Percentiles rank a stretch among this genome's conserved stretches.
Evolutionary conservation across 1,284 basidiomycete species (phyloP).

Genomic region (Moniliella sp.): DNA sequence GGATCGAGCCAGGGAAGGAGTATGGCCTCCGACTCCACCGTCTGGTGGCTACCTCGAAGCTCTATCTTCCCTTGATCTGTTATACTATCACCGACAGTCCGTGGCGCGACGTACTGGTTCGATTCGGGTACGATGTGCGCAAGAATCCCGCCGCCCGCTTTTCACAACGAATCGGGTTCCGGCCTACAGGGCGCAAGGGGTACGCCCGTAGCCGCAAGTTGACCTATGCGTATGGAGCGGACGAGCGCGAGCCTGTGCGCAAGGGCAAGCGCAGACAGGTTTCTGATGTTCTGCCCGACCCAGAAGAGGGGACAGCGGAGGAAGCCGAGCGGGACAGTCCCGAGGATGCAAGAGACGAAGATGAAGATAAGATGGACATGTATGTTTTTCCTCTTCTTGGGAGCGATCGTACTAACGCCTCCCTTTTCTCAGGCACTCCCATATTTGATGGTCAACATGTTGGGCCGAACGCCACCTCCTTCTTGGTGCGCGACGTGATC

Average conservation of each 20-base stretch:
- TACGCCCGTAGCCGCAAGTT: background rate
- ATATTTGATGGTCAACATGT: constrained; percentile 66
- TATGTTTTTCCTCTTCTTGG: background rate
- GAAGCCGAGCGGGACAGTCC: background rate
- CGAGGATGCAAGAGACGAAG: background rate
- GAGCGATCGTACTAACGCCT: background rate
- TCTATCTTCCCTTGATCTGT: background rate
- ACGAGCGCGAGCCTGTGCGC: background rate
- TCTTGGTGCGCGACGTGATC: constrained; percentile 71
- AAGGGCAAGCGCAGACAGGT: constrained; percentile 1
- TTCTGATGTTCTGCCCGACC: background rate
- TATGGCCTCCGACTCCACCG: too few species aligned
- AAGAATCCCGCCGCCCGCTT: constrained; percentile 49
- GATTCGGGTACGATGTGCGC: constrained; percentile 72
- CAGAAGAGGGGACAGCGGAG: background rate
- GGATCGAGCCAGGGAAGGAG: too few species aligned
- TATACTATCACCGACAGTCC: background rate
- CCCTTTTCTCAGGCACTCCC: constrained; percentile 38
- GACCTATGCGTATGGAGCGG: background rate
- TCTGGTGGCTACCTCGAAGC: background rate
- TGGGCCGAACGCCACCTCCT: constrained; percentile 62
- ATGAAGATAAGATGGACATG: constrained; percentile 1
- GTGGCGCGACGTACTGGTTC: constrained; percentile 41
- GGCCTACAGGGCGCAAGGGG: background rate
- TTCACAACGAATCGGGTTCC: background rate